phyloP scores from a whole-genome alignment of 208 protist species.

The Acanthamoeba quina region DNA sequence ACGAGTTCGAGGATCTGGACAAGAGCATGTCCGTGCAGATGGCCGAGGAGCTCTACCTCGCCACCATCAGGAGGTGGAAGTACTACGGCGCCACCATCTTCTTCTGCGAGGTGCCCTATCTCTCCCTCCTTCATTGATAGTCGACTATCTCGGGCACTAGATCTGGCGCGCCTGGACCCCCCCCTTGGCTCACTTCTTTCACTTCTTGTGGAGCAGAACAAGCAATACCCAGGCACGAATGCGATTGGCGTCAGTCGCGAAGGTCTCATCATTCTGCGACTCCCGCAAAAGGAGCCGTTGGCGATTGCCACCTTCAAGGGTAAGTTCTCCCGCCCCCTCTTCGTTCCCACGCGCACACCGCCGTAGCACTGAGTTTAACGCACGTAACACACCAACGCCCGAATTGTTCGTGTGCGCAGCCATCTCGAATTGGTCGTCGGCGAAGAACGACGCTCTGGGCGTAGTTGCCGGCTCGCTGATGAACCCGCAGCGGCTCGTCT shows the following conservation, averaged over 20 bases:
- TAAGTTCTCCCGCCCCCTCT: background rate
- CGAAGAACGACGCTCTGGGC: conserved; percentile 34
- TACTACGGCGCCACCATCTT: conserved; percentile 48
- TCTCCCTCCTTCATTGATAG: background rate
- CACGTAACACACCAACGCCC: too few species aligned
- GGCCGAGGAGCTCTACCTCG: conserved; percentile 23
- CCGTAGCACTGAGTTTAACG: too few species aligned
- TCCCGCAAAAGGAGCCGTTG: conserved; percentile 47
- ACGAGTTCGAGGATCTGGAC: conserved; percentile 37
- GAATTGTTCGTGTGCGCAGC: background rate
- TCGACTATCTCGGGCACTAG: too few species aligned
- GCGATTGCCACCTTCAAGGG: conserved; percentile 50
- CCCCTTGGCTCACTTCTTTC: background rate
- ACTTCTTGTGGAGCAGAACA: background rate
- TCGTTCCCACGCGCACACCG: too few species aligned
- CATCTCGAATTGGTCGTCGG: conserved; percentile 39
- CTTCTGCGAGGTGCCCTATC: conserved; percentile 44
- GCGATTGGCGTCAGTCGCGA: conserved; percentile 16
- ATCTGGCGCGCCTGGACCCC: too few species aligned
- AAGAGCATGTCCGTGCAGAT: conserved; percentile 16
- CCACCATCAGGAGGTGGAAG: conserved; percentile 59
- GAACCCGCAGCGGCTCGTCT: conserved; percentile 53
- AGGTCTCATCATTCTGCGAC: conserved; percentile 48
- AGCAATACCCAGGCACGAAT: conserved; percentile 14
- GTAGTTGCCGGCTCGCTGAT: conserved; percentile 37